A percentile compares a stretch with the other conserved stretches of the same genome.
Evolutionary conservation across 768 basidiomycete species (phyloP).

Genomic region (Harrya chromipes): DNA sequence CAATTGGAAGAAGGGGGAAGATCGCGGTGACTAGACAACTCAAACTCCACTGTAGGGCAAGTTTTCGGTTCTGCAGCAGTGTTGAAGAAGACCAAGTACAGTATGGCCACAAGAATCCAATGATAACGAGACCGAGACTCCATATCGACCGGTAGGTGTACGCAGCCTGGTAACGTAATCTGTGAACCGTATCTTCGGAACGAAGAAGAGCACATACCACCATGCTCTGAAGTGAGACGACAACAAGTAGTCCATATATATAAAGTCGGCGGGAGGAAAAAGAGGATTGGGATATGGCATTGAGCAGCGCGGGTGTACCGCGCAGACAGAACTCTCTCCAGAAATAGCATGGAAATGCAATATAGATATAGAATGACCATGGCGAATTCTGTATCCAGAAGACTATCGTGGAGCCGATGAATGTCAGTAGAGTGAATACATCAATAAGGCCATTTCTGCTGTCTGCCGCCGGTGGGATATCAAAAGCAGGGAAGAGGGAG

Average conservation of each 20-base stretch:
- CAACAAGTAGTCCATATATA: constrained; percentile 32
- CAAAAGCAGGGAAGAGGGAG: constrained; percentile 49
- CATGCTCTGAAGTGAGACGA: constrained; percentile 59
- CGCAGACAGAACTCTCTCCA: constrained; percentile 55
- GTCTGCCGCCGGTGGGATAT: constrained; percentile 7
- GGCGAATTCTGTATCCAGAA: constrained; percentile 67
- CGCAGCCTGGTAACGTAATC: constrained; percentile 43
- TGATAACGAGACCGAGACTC: constrained; percentile 59
- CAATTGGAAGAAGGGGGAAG: constrained; percentile 71
- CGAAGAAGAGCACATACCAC: constrained; percentile 49
- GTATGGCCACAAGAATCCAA: constrained; percentile 67
- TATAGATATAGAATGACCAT: constrained; percentile 72
- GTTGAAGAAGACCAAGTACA: constrained; percentile 43
- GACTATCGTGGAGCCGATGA: constrained; percentile 40
- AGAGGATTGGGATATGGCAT: constrained; percentile 18
- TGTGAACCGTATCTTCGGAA: not conserved
- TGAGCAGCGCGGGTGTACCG: constrained; percentile 19
- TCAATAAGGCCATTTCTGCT: constrained; percentile 10
- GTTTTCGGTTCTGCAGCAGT: constrained; percentile 23
- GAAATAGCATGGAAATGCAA: constrained; percentile 73
- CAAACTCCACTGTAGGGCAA: constrained; percentile 42
- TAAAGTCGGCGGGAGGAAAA: constrained; percentile 22
- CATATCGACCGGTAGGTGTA: constrained; percentile 72
- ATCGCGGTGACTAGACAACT: constrained; percentile 54
- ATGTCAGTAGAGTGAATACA: constrained; percentile 26